These are phyloP conservation scores for Eremomyces bilateralis DNA, from an alignment of 495 filamentous ascomycete species.

Conservation along the genomic window DNA sequence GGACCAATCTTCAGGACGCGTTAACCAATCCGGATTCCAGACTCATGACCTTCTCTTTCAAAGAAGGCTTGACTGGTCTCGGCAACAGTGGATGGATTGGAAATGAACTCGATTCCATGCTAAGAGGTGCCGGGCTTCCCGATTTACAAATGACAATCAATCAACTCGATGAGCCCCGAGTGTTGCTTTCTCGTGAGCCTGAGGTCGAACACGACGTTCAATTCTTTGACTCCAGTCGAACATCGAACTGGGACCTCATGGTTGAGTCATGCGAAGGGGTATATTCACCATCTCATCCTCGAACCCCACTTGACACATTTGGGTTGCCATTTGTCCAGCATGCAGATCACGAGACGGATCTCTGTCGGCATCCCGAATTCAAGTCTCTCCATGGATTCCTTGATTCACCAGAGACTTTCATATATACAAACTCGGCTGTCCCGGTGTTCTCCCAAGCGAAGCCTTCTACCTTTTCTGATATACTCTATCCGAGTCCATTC, in stretches of 20 bases:
- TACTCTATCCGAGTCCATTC: conserved; percentile 19
- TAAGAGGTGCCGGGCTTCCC: neutral
- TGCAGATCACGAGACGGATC: neutral
- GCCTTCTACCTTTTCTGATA: conserved; percentile 19
- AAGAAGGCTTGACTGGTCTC: neutral
- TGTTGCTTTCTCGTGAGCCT: conserved; percentile 3
- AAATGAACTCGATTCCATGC: conserved; percentile 1
- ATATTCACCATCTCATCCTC: neutral
- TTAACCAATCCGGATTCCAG: neutral
- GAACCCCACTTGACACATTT: neutral
- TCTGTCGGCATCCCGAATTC: neutral
- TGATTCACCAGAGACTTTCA: conserved; percentile 2
- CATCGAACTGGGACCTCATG: neutral
- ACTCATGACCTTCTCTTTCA: neutral
- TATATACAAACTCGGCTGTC: conserved; percentile 11
- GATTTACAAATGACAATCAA: neutral
- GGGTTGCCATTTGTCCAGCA: neutral
- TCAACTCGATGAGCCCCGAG: conserved; percentile 8
- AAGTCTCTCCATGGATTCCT: neutral
- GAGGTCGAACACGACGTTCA: neutral
- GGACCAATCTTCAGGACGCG: neutral
- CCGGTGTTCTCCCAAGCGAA: conserved; percentile 21
- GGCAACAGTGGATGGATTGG: neutral
- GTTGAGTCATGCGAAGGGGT: neutral
- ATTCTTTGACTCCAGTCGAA: neutral